Evolutionary conservation across 2,329 filamentous ascomycete species (phyloP), one percentile per base, ranked within the genome.

Genomic region (Akanthomyces uredinophilus): DNA sequence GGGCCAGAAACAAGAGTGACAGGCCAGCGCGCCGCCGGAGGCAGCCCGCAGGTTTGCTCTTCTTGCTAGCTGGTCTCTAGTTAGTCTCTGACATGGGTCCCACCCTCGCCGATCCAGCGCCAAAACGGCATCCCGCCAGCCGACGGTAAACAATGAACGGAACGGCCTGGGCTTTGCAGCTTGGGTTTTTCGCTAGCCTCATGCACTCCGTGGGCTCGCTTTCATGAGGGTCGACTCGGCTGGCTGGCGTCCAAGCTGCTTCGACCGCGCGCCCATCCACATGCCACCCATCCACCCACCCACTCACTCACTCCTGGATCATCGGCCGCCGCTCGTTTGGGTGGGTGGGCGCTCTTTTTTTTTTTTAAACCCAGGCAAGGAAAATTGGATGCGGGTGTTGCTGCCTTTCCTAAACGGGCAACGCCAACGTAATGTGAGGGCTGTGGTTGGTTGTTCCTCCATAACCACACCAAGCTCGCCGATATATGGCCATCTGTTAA

Each of bases 371-470:
- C 27, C 27, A 29, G 6, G 27, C 44, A 47, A 8, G 8, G 16
- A 43, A 50, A 50, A 50, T 4, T 50, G 27, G 32, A 11, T 52
- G 50, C 37, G 50, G 50, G 50, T 32, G 4, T 16, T 39, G 20
- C 32, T 52, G 27, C 46, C 44, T 62, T 62, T 50, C 60, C 60
- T 62, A 62, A 52, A 24, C 53, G 11, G 60, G 60, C 60, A 57
- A 52, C 53, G 60, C 27, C 60, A 57, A 52, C 46, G 46, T 46
- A 52, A 62, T 62, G 37, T 51, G 37, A 44, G 60, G 46, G 35
- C 60, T 62, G 60, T 62, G 60, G 53, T 51, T 62, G 60, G 60
- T 62, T 56, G 60, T 62, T 37, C 47, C 60, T 62, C 60, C 35
- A 57, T 62, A 62, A 62, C 60, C 60, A 29, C 52, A 4, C 60